Base-by-base conservation (phyloP, 192 early-diverging fungal species). In the Phycomyces blakesleeanus region DNA sequence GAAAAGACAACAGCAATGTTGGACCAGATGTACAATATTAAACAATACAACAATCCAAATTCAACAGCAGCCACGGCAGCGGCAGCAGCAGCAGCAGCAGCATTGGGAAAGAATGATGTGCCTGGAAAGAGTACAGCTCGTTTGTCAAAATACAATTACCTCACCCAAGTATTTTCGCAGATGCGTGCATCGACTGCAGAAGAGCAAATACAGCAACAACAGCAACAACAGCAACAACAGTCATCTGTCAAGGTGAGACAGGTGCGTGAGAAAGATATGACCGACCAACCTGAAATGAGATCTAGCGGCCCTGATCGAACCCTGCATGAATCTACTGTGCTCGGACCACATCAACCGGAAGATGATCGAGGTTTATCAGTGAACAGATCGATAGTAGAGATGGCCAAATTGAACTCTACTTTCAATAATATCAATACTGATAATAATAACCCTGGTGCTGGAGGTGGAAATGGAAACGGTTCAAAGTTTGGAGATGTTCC, bases 71-170 rank as follows among this genome's bases (percentile, higher is more conserved):
- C 57, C 20, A 29, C 56, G 5, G 20, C 18, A 8, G 7, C 14
- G n/a, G n/a, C n/a, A n/a, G n/a, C n/a, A n/a, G n/a, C n/a, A n/a
- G n/a, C n/a, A n/a, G n/a, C n/a, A n/a, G n/a, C n/a, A n/a, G n/a
- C n/a, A n/a, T n/a, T n/a, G n/a, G n/a, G n/a, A n/a, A n/a, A n/a
- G n/a, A n/a, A 21, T n/a, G 16, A 21, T 52, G 20, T 25, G 21
- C 42, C 9, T 44, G 57, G 20, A 20, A 57, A 59, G 59, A 57
- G 20, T 34, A 51, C n/a, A 4, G 70, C 69, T 42, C 65, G 75
- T 24, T 41, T 76, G 21, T 76, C 75, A 27, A 72, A 72, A 57
- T 76, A 76, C 41, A 72, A 72, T 37, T 76, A 72, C 52, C 40
- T 76, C 9, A 49, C 75, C 15, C 55, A 76, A 65, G 75, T 66